Evolutionary conservation across 805 yeast genomes (phyloP).

Genomic region (Metschnikowia lochheadii): DNA sequence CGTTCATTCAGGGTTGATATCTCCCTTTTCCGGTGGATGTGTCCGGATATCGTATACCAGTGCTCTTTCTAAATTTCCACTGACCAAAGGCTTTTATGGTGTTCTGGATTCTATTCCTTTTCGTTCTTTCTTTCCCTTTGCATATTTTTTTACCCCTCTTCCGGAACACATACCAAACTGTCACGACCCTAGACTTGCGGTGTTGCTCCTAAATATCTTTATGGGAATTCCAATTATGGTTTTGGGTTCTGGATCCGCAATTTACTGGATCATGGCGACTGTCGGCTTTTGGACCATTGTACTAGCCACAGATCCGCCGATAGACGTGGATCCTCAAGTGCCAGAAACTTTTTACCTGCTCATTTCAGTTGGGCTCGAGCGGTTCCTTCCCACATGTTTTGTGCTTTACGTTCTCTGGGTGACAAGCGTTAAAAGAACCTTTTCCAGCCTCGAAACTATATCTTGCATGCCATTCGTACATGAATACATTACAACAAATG

Average conservation of each 20-base stretch:
- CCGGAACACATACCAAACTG: conserved; percentile 45
- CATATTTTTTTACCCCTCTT: conserved; percentile 56
- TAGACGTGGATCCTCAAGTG: conserved; percentile 49
- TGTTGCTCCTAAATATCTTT: conserved; percentile 55
- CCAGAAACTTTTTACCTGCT: conserved; percentile 55
- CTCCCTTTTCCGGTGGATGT: conserved; percentile 76
- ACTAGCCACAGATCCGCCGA: conserved; percentile 77
- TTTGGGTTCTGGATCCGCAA: conserved; percentile 39
- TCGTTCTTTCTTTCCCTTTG: conserved; percentile 69
- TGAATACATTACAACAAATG: not conserved
- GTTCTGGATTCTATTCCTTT: conserved; percentile 56
- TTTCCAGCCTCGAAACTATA: conserved; percentile 18
- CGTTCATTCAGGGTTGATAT: conserved; percentile 75
- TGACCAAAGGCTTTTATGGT: conserved; percentile 48
- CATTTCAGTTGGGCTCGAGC: conserved; percentile 64
- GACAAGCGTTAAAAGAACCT: conserved; percentile 47
- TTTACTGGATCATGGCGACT: conserved; percentile 55
- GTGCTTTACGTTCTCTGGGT: conserved; percentile 69
- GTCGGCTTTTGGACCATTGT: conserved; percentile 84
- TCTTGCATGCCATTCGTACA: not conserved
- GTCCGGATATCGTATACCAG: conserved; percentile 61
- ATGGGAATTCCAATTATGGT: conserved; percentile 62
- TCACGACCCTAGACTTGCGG: conserved; percentile 59
- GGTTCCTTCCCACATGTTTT: conserved; percentile 73
- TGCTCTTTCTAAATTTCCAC: conserved; percentile 41